These are phyloP conservation scores for Pelargonium australe DNA, from an alignment of 441 rosid genomes.

Conservation along the genomic window DNA sequence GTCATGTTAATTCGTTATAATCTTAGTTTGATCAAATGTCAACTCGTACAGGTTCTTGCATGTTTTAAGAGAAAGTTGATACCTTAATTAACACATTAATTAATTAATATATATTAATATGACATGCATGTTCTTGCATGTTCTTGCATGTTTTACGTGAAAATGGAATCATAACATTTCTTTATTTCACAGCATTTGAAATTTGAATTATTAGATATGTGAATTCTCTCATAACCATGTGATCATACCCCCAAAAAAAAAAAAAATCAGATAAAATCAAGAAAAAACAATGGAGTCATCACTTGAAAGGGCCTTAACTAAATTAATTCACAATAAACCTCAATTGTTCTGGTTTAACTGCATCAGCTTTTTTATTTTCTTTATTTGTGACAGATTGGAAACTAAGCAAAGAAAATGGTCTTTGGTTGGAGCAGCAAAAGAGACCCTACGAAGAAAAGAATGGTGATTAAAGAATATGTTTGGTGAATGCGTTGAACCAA, in stretches of 20 bases:
- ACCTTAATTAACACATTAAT: background rate
- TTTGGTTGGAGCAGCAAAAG: conserved; percentile 6
- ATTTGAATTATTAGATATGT: no score
- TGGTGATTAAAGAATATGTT: background rate
- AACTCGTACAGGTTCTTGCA: conserved; percentile 1
- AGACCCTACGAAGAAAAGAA: background rate
- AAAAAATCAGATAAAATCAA: no score
- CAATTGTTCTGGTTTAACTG: background rate
- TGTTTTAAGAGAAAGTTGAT: background rate
- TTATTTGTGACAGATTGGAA: background rate
- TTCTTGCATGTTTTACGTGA: background rate
- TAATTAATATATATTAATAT: background rate
- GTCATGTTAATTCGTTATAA: conserved; percentile 5
- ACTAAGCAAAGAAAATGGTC: background rate
- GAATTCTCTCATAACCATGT: no score
- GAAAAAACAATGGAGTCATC: no score
- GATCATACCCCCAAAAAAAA: no score
- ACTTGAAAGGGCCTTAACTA: no score
- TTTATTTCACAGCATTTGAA: no score
- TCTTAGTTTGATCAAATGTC: background rate
- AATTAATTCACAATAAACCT: no score
- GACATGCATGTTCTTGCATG: no score
- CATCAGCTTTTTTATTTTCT: background rate
- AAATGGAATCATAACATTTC: no score
- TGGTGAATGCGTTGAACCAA: conserved; percentile 2